phyloP scores from a whole-genome alignment of 2,329 filamentous ascomycete genomes.

The Huntiella abstrusa region DNA sequence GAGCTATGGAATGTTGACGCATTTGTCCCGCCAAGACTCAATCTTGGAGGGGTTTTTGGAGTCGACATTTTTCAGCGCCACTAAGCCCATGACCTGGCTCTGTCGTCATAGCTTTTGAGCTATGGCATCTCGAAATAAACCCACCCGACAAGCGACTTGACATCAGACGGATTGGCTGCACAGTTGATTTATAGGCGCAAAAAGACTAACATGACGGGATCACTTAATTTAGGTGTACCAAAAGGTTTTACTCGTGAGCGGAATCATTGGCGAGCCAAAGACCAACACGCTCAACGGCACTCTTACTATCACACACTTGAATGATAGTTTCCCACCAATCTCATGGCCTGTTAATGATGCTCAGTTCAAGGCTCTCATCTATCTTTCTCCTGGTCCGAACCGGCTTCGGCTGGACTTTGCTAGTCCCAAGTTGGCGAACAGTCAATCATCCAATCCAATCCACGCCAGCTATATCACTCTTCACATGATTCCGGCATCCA shows the following conservation, averaged over 20 bases:
- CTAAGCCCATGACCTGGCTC: too few species aligned
- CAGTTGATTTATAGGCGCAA: too few species aligned
- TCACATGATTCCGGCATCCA: conserved; percentile 67
- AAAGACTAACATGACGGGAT: too few species aligned
- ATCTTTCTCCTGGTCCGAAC: conserved; percentile 83
- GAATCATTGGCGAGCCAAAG: conserved; percentile 52
- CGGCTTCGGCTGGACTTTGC: conserved; percentile 72
- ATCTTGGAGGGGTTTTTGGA: too few species aligned
- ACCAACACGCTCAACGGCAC: conserved; percentile 55
- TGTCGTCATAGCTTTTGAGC: too few species aligned
- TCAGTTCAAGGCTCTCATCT: conserved; percentile 78
- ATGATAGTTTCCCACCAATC: conserved; percentile 67
- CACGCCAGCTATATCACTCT: conserved; percentile 68
- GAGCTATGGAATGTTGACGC: too few species aligned
- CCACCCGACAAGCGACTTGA: too few species aligned
- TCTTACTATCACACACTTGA: conserved; percentile 60
- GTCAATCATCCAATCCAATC: conserved; percentile 44
- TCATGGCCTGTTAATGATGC: conserved; percentile 78
- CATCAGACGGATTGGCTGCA: too few species aligned
- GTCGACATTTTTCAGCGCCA: too few species aligned
- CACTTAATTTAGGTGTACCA: conserved; percentile 53
- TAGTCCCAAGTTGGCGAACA: conserved; percentile 60
- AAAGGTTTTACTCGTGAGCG: conserved; percentile 67
- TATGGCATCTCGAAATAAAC: too few species aligned
- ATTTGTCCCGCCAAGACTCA: too few species aligned